Evolutionary conservation across 345 rosid species (phyloP), one percentile per base, ranked within the genome.

Genomic region (Eucalyptus cloeziana): DNA sequence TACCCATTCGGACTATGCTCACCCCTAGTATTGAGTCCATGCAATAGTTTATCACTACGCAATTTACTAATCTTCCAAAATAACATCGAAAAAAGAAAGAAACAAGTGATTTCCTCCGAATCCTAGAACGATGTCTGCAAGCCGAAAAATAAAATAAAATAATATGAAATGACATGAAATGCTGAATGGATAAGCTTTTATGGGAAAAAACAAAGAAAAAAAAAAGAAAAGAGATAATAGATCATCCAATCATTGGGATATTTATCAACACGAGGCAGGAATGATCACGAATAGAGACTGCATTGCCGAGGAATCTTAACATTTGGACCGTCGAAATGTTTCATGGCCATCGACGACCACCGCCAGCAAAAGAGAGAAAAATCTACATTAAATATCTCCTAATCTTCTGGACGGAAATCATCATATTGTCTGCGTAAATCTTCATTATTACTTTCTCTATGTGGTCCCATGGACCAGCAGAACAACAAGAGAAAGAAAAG

Each of bases 1-100:
- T 21, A 0, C 25, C 58, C 58, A 52, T 52, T 4, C 0, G 0
- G 0, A 52, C 3, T 52, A 52, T 52, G 25, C 2, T 52, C 25
- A 52, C 25, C 10, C 24, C 0, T 3, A 19, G 58, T 52, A 7
- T 0, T 19, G 6, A 7, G 7, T 60, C 7, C 31, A 60, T 60
- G 76, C 16, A 14, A 64, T 4, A 64, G 17, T 13, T 64, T n/a
- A n/a, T 8, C 17, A 64, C 76, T 37, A n/a, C 21, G 4, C 5
- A 19, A 64, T 64, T 64, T 64, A 64, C 76, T n/a, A 64, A 13
- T 64, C 76, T n/a, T 64, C 76, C 37, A 64, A 64, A 30, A 7
- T n/a, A 16, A 8, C 76, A 30, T 2, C 2, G 10, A n/a, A n/a
- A n/a, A 64, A 64, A n/a, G 58, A 4, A n/a, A 64, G 8, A 3